Evolutionary conservation across 164 flowering plant species (phyloP).

Genomic region (Cinnamomum micranthum): DNA sequence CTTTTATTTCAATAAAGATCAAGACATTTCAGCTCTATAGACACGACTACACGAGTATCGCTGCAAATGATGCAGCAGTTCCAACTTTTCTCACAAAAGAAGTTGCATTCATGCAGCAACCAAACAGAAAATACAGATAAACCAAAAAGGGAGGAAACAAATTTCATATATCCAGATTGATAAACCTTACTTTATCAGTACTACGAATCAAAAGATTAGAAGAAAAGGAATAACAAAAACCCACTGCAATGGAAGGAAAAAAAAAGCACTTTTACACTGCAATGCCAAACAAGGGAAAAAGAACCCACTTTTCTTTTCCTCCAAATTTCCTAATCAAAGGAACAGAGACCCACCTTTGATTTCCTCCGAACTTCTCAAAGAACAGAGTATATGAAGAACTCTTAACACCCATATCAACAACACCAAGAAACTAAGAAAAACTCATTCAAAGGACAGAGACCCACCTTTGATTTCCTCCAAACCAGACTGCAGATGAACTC

Average conservation of each 20-base stretch:
- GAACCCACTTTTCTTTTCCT: background rate
- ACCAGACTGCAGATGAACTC: conserved; percentile 59
- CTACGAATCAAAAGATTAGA: no score
- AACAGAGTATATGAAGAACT: background rate
- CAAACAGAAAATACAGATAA: background rate
- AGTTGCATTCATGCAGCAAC: background rate
- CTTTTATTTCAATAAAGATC: background rate
- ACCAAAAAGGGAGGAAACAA: background rate
- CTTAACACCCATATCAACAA: background rate
- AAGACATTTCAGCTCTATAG: background rate
- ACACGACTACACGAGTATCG: no score
- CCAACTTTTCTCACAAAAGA: background rate
- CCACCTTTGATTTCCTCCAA: conserved; percentile 88
- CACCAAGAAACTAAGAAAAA: background rate
- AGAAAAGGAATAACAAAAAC: no score
- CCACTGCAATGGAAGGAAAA: no score
- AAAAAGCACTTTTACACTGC: no score
- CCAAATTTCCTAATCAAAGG: background rate
- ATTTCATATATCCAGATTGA: background rate
- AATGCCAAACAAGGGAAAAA: no score
- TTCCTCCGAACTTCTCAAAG: background rate
- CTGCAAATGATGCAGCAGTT: no score
- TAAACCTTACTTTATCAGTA: no score
- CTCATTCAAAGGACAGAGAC: background rate
- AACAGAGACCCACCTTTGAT: background rate